These are phyloP conservation scores for Mycena sp. DNA, from an alignment of 1,284 basidiomycete genomes.

Conservation along the genomic window DNA sequence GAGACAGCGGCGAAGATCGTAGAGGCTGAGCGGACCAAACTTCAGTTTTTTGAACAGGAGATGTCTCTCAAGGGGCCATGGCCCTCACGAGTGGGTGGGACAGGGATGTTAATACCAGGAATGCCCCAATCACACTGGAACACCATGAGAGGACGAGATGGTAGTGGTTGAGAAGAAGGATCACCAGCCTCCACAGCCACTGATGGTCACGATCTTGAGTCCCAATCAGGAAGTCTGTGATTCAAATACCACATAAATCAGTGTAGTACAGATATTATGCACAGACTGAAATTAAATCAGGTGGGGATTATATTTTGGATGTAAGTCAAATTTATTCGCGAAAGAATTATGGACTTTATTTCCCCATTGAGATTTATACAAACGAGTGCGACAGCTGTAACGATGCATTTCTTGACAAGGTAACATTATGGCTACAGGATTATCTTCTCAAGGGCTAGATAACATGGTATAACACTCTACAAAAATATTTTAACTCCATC, in stretches of 20 bases:
- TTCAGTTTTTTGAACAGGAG: neutral
- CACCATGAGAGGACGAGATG: neutral
- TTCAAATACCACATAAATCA: neutral
- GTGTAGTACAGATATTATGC: neutral
- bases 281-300: too few species aligned
- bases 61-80: neutral
- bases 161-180: neutral
- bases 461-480: neutral
- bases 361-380: neutral
- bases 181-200: neutral
- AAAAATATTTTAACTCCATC: neutral
- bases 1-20: conserved; percentile 8
- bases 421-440: neutral
- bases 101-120: neutral
- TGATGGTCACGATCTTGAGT: neutral
- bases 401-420: neutral
- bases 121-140: neutral
- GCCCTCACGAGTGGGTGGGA: neutral
- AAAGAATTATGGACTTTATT: neutral
- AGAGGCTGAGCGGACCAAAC: conserved; percentile 5
- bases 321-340: neutral
- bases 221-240: neutral
- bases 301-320: too few species aligned
- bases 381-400: neutral
- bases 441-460: neutral